Conservation (phyloP, 164 flowering plant species). For the Echeveria elegans region DNA sequence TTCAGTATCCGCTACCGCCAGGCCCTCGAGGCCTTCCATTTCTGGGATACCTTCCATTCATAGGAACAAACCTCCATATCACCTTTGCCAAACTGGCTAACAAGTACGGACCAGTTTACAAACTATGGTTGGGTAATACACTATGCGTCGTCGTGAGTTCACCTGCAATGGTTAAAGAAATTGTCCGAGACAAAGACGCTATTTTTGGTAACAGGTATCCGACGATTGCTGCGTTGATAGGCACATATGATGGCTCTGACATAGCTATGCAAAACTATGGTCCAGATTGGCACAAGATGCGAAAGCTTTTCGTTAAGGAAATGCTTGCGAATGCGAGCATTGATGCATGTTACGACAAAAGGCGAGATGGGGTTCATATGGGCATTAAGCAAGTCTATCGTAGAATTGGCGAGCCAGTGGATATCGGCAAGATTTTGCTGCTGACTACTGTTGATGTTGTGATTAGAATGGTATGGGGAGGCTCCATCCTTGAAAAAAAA, state of each 20-base stretch:
- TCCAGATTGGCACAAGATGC: slow-evolving; percentile 9
- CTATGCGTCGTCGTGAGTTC: slow-evolving; percentile 31
- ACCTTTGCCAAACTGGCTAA: slow-evolving; percentile 24
- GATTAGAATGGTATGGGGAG: slow-evolving; percentile 52
- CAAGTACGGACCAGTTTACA: slow-evolving; percentile 33
- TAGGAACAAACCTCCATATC: slow-evolving; percentile 34
- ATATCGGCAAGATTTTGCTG: slow-evolving; percentile 41
- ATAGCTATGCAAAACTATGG: slow-evolving; percentile 11
- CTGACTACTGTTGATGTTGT: slow-evolving; percentile 29
- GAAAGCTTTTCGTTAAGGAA: slow-evolving; percentile 11
- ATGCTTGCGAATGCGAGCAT: slow-evolving; percentile 17
- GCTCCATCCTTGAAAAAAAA: slow-evolving; percentile 25
- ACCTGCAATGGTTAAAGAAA: slow-evolving; percentile 28
- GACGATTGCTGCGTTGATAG: slow-evolving; percentile 18
- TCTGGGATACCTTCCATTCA: slow-evolving; percentile 37
- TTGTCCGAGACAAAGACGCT: slow-evolving; percentile 37
- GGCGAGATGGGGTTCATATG: slow-evolving; percentile 25
- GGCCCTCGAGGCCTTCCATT: slow-evolving; percentile 46
- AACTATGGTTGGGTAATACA: slow-evolving; percentile 32
- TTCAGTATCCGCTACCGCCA: slow-evolving; percentile 31
- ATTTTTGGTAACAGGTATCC: slow-evolving; percentile 40
- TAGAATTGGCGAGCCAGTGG: slow-evolving; percentile 21
- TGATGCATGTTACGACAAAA: slow-evolving; percentile 26
- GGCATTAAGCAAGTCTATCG: slow-evolving; percentile 17
- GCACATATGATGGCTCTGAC: slow-evolving; percentile 26